Evolutionary conservation across 164 flowering plant species (phyloP).

Genomic region (Vitis riparia): DNA sequence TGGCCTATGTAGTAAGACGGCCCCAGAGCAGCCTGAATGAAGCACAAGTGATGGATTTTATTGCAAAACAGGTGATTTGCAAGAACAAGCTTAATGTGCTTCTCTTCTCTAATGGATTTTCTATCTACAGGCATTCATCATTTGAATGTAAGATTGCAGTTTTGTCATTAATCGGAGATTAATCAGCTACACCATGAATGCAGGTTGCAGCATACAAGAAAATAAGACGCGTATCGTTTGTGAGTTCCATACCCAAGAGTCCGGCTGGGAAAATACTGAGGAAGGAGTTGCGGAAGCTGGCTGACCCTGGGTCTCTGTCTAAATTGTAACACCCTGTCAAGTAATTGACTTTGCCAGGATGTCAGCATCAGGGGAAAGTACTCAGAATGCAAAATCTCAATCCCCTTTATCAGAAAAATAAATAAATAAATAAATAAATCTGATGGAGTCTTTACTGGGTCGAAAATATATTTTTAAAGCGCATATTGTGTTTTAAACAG

Average conservation of each 20-base stretch:
- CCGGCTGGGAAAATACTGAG: constrained; percentile 7
- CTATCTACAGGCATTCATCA: neutral
- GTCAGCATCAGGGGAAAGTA: too few relatives aligned
- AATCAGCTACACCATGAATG: neutral
- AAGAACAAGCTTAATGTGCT: neutral
- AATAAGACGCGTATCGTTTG: neutral
- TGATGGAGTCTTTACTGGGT: too few relatives aligned
- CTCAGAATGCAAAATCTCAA: too few relatives aligned
- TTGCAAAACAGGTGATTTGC: constrained; percentile 35
- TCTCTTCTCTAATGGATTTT: neutral
- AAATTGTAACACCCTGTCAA: too few relatives aligned
- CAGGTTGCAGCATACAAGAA: constrained; percentile 13
- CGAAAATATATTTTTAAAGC: too few relatives aligned
- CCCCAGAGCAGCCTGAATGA: constrained; percentile 28
- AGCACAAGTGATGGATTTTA: constrained; percentile 29
- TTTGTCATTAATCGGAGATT: too few relatives aligned
- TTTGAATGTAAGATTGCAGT: neutral
- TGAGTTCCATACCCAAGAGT: neutral
- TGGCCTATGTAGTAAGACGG: constrained; percentile 47
- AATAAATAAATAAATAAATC: too few relatives aligned
- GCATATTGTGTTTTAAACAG: too few relatives aligned
- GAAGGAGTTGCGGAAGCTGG: neutral
- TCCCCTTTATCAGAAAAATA: too few relatives aligned
- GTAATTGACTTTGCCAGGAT: too few relatives aligned
- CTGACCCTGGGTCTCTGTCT: neutral